These are phyloP conservation scores for Metarhizium album DNA, from an alignment of 2,329 filamentous ascomycete species.

Conservation along the genomic window DNA sequence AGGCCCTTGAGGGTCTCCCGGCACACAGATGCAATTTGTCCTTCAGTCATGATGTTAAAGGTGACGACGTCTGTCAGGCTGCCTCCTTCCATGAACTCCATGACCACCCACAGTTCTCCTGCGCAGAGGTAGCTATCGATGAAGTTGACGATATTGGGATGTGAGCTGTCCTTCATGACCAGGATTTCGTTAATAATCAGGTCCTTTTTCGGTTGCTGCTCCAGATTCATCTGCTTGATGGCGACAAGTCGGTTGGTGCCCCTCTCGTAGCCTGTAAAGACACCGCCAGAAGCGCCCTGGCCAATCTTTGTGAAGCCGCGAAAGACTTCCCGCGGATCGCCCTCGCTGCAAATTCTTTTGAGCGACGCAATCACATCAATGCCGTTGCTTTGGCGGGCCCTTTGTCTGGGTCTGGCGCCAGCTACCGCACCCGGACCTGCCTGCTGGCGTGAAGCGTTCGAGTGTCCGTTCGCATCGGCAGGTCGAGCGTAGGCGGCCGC, in stretches of 20 bases:
- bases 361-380: constrained; percentile 76
- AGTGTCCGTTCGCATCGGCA: constrained; percentile 21
- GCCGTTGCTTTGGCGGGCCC: constrained; percentile 66
- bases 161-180: constrained; percentile 98
- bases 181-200: constrained; percentile 98
- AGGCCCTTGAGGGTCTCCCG: constrained; percentile 84
- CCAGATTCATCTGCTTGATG: constrained; percentile 99
- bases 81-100: constrained; percentile 99
- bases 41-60: constrained; percentile 98
- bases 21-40: constrained; percentile 92
- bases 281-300: constrained; percentile 91
- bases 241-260: constrained; percentile 81
- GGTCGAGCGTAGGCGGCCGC: constrained; percentile 18
- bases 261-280: constrained; percentile 82
- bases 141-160: constrained; percentile 98
- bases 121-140: constrained; percentile 90
- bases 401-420: constrained; percentile 60
- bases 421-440: constrained; percentile 29
- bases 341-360: constrained; percentile 80
- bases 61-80: constrained; percentile 97
- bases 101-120: constrained; percentile 94
- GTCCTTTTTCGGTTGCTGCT: constrained; percentile 98
- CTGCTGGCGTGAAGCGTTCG: constrained; percentile 25
- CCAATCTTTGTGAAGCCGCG: constrained; percentile 87
- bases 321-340: constrained; percentile 82